These are phyloP conservation scores for Pseudocercospora vitis DNA, from an alignment of 2,329 filamentous ascomycete genomes.

Conservation along the genomic window DNA sequence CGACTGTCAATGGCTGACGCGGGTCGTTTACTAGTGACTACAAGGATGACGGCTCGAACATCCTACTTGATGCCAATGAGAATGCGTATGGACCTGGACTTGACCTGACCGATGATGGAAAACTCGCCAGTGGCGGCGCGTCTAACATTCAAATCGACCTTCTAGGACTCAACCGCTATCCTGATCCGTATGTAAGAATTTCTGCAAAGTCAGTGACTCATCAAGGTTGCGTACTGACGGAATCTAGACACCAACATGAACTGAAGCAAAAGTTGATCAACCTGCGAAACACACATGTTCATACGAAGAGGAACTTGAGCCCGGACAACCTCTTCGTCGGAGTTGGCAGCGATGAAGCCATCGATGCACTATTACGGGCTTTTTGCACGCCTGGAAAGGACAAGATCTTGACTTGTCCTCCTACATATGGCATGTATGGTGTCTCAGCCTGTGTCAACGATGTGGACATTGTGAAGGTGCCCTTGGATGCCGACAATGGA, in stretches of 20 bases:
- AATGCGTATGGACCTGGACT: constrained; percentile 91
- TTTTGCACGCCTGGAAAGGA: constrained; percentile 88
- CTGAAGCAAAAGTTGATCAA: constrained; percentile 85
- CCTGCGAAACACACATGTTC: constrained; percentile 79
- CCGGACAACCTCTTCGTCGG: constrained; percentile 90
- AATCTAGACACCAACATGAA: constrained; percentile 69
- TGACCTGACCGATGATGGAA: constrained; percentile 50
- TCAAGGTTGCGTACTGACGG: constrained; percentile 14
- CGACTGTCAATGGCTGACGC: constrained; percentile 23
- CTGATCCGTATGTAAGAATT: constrained; percentile 65
- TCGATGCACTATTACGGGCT: constrained; percentile 87
- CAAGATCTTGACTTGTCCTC: constrained; percentile 90
- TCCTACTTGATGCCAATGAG: constrained; percentile 96
- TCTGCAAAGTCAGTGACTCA: constrained; percentile 10
- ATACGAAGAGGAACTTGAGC: constrained; percentile 70
- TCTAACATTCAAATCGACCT: constrained; percentile 67
- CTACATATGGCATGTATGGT: constrained; percentile 97
- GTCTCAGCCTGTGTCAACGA: constrained; percentile 96
- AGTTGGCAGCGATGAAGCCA: constrained; percentile 94
- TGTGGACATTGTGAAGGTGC: constrained; percentile 80
- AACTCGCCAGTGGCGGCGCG: constrained; percentile 48
- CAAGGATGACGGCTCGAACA: constrained; percentile 95
- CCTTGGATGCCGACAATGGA: constrained; percentile 67
- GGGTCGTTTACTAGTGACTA: constrained; percentile 64
- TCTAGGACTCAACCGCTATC: constrained; percentile 85